Conservation (phyloP, 2,329 filamentous ascomycete genomes). For the Sphaerulina musiva region DNA sequence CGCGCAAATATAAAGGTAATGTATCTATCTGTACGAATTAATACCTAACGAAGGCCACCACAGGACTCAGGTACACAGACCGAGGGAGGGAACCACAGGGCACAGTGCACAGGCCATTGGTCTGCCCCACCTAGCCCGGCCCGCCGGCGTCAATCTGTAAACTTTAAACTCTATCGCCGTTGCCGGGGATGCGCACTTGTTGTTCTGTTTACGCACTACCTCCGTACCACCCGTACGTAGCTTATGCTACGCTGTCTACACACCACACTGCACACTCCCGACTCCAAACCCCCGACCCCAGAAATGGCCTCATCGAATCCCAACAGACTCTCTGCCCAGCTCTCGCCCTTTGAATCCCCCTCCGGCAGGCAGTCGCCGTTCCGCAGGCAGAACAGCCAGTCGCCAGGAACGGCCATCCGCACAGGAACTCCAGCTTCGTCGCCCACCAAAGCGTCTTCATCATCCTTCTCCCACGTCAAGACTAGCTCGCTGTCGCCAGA, state of each 20-base stretch:
- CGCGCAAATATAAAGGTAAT: too few relatives aligned
- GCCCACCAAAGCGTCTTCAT: constrained; percentile 32
- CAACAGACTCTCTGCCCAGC: constrained; percentile 11
- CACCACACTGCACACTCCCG: background rate
- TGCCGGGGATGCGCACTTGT: too few relatives aligned
- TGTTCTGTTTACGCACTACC: background rate
- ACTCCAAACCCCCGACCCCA: background rate
- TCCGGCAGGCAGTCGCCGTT: constrained; percentile 33
- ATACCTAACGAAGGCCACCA: too few relatives aligned
- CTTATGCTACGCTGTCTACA: too few relatives aligned
- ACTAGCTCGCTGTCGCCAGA: constrained; percentile 27
- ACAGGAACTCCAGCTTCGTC: constrained; percentile 38
- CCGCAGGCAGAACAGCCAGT: constrained; percentile 30
- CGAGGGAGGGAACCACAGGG: too few relatives aligned
- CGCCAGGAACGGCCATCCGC: constrained; percentile 22
- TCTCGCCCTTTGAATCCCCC: constrained; percentile 18
- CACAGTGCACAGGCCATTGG: too few relatives aligned
- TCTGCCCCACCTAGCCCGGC: too few relatives aligned
- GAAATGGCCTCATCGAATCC: constrained; percentile 7
- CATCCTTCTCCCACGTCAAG: constrained; percentile 25
- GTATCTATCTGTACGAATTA: too few relatives aligned
- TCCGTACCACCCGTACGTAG: too few relatives aligned
- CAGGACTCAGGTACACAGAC: too few relatives aligned
- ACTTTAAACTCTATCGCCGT: too few relatives aligned
- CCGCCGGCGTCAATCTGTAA: too few relatives aligned